Evolutionary conservation across 495 filamentous ascomycete genomes (phyloP).

Genomic region (Aspergillus conjunctus): DNA sequence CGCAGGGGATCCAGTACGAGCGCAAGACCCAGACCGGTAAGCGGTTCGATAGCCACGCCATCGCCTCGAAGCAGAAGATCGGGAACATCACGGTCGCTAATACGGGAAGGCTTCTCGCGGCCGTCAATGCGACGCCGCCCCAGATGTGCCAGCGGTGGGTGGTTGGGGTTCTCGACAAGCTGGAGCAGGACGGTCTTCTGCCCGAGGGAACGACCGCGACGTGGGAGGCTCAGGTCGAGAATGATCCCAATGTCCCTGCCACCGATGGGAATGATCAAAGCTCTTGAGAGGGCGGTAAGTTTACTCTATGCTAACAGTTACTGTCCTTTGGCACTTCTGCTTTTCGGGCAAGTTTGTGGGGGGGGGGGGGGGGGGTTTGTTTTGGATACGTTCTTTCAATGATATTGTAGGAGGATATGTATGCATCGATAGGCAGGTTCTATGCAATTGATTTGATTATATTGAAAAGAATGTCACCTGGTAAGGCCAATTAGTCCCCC

Average conservation of each 20-base stretch:
- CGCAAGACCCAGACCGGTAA: not conserved
- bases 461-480: not conserved
- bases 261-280: too few relatives aligned
- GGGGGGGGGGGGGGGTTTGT: too few relatives aligned
- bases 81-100: not conserved
- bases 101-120: not conserved
- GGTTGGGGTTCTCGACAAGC: not conserved
- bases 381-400: too few relatives aligned
- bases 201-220: not conserved
- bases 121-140: not conserved
- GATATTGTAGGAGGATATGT: too few relatives aligned
- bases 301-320: too few relatives aligned
- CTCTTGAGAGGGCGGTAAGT: too few relatives aligned
- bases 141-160: constrained; percentile 1
- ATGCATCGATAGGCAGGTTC: too few relatives aligned
- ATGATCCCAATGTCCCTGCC: too few relatives aligned
- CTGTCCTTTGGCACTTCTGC: too few relatives aligned
- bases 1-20: not conserved
- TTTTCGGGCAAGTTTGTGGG: too few relatives aligned
- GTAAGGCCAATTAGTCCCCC: not conserved
- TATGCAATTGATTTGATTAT: too few relatives aligned
- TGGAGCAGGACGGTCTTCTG: not conserved
- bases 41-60: not conserved
- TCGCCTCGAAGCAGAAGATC: not conserved
- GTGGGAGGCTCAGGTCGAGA: not conserved